Evolutionary conservation across 2,329 filamentous ascomycete species (phyloP), one percentile per base, ranked within the genome.

Genomic region (Penicillium crustosum): DNA sequence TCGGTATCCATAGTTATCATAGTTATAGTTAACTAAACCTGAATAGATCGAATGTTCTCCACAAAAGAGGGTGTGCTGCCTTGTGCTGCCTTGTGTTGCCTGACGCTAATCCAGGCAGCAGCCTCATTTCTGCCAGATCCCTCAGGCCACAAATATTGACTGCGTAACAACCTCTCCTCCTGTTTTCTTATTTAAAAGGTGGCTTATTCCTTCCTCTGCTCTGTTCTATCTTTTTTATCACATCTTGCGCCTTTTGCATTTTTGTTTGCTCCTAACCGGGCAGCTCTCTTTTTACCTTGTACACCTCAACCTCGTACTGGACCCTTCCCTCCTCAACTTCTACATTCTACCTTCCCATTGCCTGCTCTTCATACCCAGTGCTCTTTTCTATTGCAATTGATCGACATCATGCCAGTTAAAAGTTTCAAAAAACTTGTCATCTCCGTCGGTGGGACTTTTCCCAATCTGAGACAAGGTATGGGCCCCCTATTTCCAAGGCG

Each of bases 361-460:
- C n/a, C n/a, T n/a, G n/a, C n/a, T n/a, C 8, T 21, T 50, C 13
- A n/a, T 31, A 23, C 25, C 27, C 5, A 17, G 5, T 23, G 6
- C 1, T 33, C 6, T 8, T 35, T 2, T 21, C 8, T n/a, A 9
- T 15, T 23, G 8, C 27, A 21, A 13, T 51, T 27, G n/a, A 41
- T 6, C 5, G 7, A 43, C 45, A 44, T 25, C 9, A 74, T 73
- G 70, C 53, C 70, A 6, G 58, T 61, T 2, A 29, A 51, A n/a
- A 50, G 61, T 15, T 72, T 76, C 44, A 71, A 72, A 47, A 61
- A 68, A 0, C 51, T 68, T 8, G 61, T 75, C 6, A 76, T 90
- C 44, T 82, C 81, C 23, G 70, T 89, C 27, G 86, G 83, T 56
- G 88, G 88, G 59, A 82, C 81, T 6, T 86, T 90, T 63, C 74